phyloP scores from a whole-genome alignment of 257 asterid genomes.

The Petrea volubilis region DNA sequence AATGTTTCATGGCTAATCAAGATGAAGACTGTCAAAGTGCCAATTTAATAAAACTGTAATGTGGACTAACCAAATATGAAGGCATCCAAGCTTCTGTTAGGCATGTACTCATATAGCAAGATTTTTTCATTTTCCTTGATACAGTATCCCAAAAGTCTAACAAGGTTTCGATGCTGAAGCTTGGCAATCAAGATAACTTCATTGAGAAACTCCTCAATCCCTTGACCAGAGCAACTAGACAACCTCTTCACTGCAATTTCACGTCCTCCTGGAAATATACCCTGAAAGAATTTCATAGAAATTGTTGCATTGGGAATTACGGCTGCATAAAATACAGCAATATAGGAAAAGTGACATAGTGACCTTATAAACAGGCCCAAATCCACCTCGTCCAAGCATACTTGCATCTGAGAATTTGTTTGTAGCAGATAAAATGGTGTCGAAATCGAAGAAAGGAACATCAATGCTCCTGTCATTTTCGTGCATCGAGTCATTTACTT shows the following conservation, averaged over 20 bases:
- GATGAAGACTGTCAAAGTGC: background rate
- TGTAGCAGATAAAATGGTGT: constrained; percentile 49
- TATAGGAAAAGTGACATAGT: too few species aligned
- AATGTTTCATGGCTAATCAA: background rate
- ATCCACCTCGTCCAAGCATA: constrained; percentile 71
- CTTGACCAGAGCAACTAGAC: constrained; percentile 40
- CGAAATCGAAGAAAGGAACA: constrained; percentile 40
- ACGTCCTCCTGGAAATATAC: constrained; percentile 38
- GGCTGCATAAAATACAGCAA: background rate
- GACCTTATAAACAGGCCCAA: constrained; percentile 67
- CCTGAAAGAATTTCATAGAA: constrained; percentile 23
- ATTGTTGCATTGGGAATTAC: background rate
- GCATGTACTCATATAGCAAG: constrained; percentile 41
- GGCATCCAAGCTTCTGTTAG: constrained; percentile 47
- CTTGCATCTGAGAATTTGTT: constrained; percentile 46
- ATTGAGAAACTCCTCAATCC: constrained; percentile 43
- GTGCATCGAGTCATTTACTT: constrained; percentile 21
- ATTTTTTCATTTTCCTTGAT: constrained; percentile 38
- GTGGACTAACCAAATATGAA: constrained; percentile 41
- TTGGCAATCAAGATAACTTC: constrained; percentile 46
- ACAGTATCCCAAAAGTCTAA: constrained; percentile 49
- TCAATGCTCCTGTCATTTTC: constrained; percentile 42
- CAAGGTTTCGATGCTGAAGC: constrained; percentile 54
- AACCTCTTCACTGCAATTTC: constrained; percentile 52
- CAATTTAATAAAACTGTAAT: background rate